Base-by-base conservation (phyloP, 306 rosid species). In the Acacia crassicarpa region DNA sequence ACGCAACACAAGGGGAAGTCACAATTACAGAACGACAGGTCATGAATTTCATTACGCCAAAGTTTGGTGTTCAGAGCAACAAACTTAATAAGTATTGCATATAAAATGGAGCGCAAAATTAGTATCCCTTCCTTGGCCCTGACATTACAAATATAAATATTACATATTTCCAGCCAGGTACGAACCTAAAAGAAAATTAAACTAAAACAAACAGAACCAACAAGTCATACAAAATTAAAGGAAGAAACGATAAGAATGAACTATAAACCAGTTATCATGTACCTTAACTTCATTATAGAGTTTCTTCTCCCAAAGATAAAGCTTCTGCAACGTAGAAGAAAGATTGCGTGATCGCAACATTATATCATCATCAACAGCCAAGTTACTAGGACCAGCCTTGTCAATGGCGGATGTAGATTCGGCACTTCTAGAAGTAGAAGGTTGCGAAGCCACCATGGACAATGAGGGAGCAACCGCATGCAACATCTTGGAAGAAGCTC, bases 221-320 rank as follows among this genome's bases (percentile, higher is more conserved):
- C 6, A 68, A 10, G 14, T 40, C 72, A 17, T 32, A 33, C 48
- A 6, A 38, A 58, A 4, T 77, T 19, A 65, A 53, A 49, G 9
- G 19, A 73, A 23, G 67, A 32, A 49, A 49, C 7, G 4, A 49
- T 7, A 59, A 59, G 35, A 59, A 11, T 22, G 0, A 40, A 76
- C 43, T 23, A 78, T 44, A 20, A 77, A 75, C 27, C 35, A 44
- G 72, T 27, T 25, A 65, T 48, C 76, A 22, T 82, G 84, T 82
- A 93, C 99, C 90, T 96, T 96, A 51, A 96, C 99, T 91, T 96
- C 98, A 66, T 87, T 67, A 61, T 78, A 91, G 77, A 96, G 98
- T 80, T 96, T 96, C 98, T 92, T 96, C 89, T 96, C 99, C 98
- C 99, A 96, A 44, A 96, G 95, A 86, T 86, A 82, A 58, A 96